Conservation (phyloP, 2,329 filamentous ascomycete species). For the Clonostachys sp. region DNA sequence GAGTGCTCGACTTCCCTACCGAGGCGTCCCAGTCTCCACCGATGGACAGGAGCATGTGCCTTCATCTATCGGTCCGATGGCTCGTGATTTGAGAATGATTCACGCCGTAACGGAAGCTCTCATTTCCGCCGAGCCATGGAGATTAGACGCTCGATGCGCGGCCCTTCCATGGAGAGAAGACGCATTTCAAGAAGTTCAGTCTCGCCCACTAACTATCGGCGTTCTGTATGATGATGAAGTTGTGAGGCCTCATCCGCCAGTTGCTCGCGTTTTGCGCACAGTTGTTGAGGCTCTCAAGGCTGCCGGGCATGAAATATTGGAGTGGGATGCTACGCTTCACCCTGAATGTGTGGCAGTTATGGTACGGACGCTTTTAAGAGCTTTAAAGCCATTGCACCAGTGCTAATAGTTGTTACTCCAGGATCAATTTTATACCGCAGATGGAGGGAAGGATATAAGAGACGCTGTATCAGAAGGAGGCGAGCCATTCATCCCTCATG, state of each 20-base stretch:
- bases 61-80: conserved; percentile 57
- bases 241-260: conserved; percentile 48
- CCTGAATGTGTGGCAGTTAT: conserved; percentile 51
- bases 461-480: conserved; percentile 47
- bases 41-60: conserved; percentile 62
- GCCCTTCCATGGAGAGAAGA: conserved; percentile 49
- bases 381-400: too few relatives aligned
- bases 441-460: conserved; percentile 60
- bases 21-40: conserved; percentile 54
- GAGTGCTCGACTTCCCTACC: conserved; percentile 53
- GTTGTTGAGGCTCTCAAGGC: conserved; percentile 27
- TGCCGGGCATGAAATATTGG: conserved; percentile 48
- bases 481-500: conserved; percentile 55
- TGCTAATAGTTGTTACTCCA: conserved; percentile 4
- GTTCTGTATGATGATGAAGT: conserved; percentile 47
- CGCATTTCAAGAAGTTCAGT: conserved; percentile 30
- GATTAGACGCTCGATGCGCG: conserved; percentile 44
- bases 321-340: conserved; percentile 47
- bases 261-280: conserved; percentile 36
- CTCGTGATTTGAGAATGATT: conserved; percentile 37
- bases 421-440: conserved; percentile 58
- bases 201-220: conserved; percentile 41
- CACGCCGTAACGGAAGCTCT: conserved; percentile 41
- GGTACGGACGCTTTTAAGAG: too few relatives aligned
- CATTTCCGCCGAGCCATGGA: conserved; percentile 43